Evolutionary conservation across 257 asterid genomes (phyloP), one percentile per base, ranked within the genome.

Genomic region (Plantago elongata): DNA sequence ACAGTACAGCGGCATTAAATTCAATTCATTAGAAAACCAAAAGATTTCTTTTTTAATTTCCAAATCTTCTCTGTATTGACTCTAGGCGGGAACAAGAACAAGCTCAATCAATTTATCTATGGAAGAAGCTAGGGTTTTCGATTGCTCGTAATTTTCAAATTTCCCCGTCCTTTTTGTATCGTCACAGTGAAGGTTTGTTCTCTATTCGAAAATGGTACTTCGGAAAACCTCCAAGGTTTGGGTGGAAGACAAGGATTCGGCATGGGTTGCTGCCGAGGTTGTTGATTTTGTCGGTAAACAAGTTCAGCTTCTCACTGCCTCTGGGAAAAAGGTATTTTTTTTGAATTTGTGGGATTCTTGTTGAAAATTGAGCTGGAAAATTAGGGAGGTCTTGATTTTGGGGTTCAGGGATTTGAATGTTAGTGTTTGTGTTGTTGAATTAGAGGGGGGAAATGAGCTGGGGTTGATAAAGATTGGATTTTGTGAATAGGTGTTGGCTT

Each of bases 221-320:
- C 83, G 94, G 49, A 93, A 79, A 72, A 96, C 92, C 54, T 76
- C 93, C 29, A 84, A 76, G 50, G 96, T 89, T 38, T 93, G 99
- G 99, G 82, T 87, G 59, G 92, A 89, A 74, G 99, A 93, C 57
- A 87, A 68, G 38, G 83, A 73, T 42, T 75, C 75, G 66, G 95
- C 87, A 15, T 89, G 97, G 99, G 78, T 74, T 47, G 82, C 77
- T 57, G 99, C 96, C 42, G 89, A 85, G 76, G 95, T 87, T 29
- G 57, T 74, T 57, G 94, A 76, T 63, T 76, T 87, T 64, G 64
- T 75, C 37, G 95, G 94, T 15, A 87, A 82, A 77, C 89, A 87
- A 67, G 94, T 85, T 75, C 88, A 83, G 71, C 69, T 93, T 13
- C 74, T 85, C 61, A 85, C 97, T 67, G 70, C 72, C 13, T 37